Evolutionary conservation across 1,284 basidiomycete genomes (phyloP), one percentile per base, ranked within the genome.

Genomic region (Ceratobasidium papillatum): DNA sequence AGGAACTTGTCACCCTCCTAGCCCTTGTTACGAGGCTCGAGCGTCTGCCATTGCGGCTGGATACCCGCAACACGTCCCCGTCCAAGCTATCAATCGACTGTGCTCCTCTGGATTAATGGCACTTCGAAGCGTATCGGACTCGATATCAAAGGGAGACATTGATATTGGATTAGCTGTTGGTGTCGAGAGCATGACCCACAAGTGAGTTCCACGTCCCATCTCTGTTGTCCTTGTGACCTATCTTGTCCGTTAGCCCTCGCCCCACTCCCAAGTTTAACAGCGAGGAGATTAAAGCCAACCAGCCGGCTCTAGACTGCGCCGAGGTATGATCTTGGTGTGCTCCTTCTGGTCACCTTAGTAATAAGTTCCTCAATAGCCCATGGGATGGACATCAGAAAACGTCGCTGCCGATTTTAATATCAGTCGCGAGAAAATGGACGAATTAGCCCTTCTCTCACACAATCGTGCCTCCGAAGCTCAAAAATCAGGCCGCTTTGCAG

Each of bases 331-430:
- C n/a, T n/a, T n/a, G n/a, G n/a, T n/a, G n/a, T n/a, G n/a, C n/a
- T n/a, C n/a, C n/a, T n/a, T n/a, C n/a, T n/a, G n/a, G n/a, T n/a
- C n/a, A n/a, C n/a, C n/a, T n/a, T n/a, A 36, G 22, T 11, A 41
- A n/a, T 5, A 17, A 30, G 22, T 27, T 2, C 49, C 36, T 34
- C 25, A 17, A 64, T 77, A 94, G 92, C 92, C 94, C 17, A 96
- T 96, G 94, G 94, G 94, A 12, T 95, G 94, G 94, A 95, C 94
- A 0, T 93, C 92, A 2, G 94, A 96, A 81, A 91, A 93, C 88
- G 92, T 94, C 22, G 93, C 93, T 19, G 82, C 90, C 78, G 85
- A 89, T 30, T 96, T 91, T 83, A 86, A 89, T 47, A 84, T 96
- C 74, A 86, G 92, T 19, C 88, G 94, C 17, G 83, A 88, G 80